A percentile compares a stretch with the other conserved stretches of the same genome.
These are phyloP conservation scores for Galerina marginata DNA, from an alignment of 768 basidiomycete genomes.

Conservation along the genomic window DNA sequence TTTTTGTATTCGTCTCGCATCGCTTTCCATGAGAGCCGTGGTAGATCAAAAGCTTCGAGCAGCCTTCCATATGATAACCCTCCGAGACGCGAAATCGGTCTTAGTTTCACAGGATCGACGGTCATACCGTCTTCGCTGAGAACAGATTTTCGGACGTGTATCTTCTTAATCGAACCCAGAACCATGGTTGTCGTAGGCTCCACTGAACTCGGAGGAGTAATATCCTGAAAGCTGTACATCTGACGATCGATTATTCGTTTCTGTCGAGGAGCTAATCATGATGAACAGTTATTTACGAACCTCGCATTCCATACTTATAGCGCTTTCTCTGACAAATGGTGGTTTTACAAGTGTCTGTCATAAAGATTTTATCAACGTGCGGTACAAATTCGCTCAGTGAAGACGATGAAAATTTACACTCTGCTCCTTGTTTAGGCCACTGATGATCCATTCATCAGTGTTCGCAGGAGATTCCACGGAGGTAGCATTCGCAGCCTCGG, in stretches of 20 bases:
- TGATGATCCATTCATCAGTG: conserved; percentile 63
- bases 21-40: conserved; percentile 43
- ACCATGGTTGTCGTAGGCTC: conserved; percentile 50
- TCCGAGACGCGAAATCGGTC: conserved; percentile 58
- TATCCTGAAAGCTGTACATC: conserved; percentile 58
- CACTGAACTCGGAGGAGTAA: conserved; percentile 41
- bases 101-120: conserved; percentile 54
- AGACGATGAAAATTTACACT: conserved; percentile 47
- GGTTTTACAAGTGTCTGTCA: conserved; percentile 53
- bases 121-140: conserved; percentile 44
- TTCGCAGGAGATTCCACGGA: conserved; percentile 59
- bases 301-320: conserved; percentile 66
- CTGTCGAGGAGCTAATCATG: conserved; percentile 4
- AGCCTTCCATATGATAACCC: conserved; percentile 55
- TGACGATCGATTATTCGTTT: conserved; percentile 26
- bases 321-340: conserved; percentile 60
- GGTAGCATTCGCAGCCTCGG: conserved; percentile 61
- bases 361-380: conserved; percentile 9
- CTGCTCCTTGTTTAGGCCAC: conserved; percentile 57
- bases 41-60: conserved; percentile 55
- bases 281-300: conserved; percentile 36
- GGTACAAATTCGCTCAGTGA: conserved; percentile 1
- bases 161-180: conserved; percentile 57
- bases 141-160: conserved; percentile 57
- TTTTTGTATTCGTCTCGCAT: conserved; percentile 30